phyloP scores from a whole-genome alignment of 2,329 filamentous ascomycete species.

The Fusarium nematophilum region DNA sequence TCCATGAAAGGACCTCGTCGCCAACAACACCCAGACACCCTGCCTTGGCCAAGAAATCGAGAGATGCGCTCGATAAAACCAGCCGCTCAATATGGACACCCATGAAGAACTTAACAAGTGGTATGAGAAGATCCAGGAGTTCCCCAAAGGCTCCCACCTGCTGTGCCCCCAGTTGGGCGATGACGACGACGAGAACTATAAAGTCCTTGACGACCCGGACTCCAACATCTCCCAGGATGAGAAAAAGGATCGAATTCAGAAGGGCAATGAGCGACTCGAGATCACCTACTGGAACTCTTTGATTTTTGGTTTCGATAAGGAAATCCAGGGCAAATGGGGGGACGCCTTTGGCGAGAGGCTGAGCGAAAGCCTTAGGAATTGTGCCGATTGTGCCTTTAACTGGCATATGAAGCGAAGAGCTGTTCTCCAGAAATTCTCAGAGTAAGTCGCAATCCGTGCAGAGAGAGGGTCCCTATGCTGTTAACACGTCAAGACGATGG shows the following conservation, averaged over 20 bases:
- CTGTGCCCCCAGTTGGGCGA: constrained; percentile 74
- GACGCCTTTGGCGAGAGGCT: constrained; percentile 68
- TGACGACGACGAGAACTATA: constrained; percentile 73
- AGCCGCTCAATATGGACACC: constrained; percentile 51
- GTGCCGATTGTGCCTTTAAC: constrained; percentile 77
- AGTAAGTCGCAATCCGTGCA: constrained; percentile 54
- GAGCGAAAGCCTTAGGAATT: constrained; percentile 69
- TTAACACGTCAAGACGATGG: constrained; percentile 51
- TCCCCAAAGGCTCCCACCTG: constrained; percentile 68
- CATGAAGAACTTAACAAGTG: constrained; percentile 56
- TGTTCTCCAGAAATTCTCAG: constrained; percentile 71
- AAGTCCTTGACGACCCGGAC: constrained; percentile 58
- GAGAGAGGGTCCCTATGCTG: neutral
- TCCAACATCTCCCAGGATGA: constrained; percentile 62
- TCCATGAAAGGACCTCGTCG: constrained; percentile 19
- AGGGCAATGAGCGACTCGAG: constrained; percentile 67
- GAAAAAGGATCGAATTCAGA: constrained; percentile 64
- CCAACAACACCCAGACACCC: constrained; percentile 7
- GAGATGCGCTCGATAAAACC: constrained; percentile 35
- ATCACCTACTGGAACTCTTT: constrained; percentile 75
- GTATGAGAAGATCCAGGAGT: constrained; percentile 56
- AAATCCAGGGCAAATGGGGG: constrained; percentile 69
- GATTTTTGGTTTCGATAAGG: constrained; percentile 74
- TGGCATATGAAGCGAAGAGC: constrained; percentile 77
- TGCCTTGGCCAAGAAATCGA: constrained; percentile 12